Evolutionary conservation across 2,329 filamentous ascomycete species (phyloP), one percentile per base, ranked within the genome.

Genomic region (Trichoderma oligosporum): DNA sequence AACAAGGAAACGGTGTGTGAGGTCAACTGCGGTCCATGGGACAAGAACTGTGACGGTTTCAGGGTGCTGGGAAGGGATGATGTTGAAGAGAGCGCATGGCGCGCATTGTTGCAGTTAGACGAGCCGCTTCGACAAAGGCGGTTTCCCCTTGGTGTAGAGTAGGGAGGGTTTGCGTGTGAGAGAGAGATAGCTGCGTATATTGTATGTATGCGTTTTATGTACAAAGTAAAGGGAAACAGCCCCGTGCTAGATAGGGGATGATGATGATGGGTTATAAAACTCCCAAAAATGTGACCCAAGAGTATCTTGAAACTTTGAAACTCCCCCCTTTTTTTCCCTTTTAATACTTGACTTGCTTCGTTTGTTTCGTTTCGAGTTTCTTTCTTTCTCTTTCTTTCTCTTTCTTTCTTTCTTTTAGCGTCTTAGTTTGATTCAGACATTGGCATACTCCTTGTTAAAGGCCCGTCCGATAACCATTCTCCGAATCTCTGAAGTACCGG

Each of bases 381-480:
- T n/a, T n/a, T n/a, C n/a, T 44, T 16, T 45, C 6, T 3, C 8
- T 41, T 31, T 29, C 11, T 18, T 49, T 49, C 16, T 11, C 25
- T 24, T 49, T 16, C 20, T 16, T 29, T 24, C 25, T 51, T 12
- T 11, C 8, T 3, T 20, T 16, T 48, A 1, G n/a, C n/a, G n/a
- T n/a, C 18, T 3, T n/a, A 27, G 3, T 3, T n/a, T 7, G 12
- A 12, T n/a, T 60, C 57, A 73, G 41, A 62, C 69, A 51, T 69
- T 65, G 36, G 76, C 82, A 71, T 86, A 96, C 73, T 95, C 87
- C 75, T 88, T 92, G 73, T 96, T 96, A 65, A 96, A 97, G 1
- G 86, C 88, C 63, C 92, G 80, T 25, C 94, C 93, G 68, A 99
- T 96, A 4, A 99, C 91, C 84, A 97, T 95, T 62, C 92, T 81